Base-by-base conservation (phyloP, 1,139 yeast genomes). In the Suzukiozyma palmioleophila region DNA sequence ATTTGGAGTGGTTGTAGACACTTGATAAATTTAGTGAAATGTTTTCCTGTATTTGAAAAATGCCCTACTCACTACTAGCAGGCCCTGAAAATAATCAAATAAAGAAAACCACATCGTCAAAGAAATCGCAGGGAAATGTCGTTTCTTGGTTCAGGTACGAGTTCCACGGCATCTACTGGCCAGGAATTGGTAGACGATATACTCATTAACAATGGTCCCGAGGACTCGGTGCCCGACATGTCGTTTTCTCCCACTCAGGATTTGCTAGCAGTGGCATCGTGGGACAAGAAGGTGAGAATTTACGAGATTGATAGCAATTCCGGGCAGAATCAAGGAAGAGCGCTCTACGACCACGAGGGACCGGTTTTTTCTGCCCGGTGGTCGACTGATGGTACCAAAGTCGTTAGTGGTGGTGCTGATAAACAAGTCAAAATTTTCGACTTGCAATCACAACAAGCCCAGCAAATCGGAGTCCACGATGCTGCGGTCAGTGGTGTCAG, bases 261-360 rank as follows among this genome's bases (percentile, higher is more conserved):
- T 51, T 68, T 81, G 44, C 62, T 84, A 43, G 80, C 95, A 2
- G 95, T 81, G 3, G 77, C 95, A 9, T 84, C 95, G 30, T 94
- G 99, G 98, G 99, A 94, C 63, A 86, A 85, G 53, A 89, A 89
- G 57, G 96, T 88, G 29, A 75, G 98, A 43, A 83, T 94, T 43
- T 94, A 94, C 69, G 97, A 92, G 59, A 80, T 90, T 21, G 80
- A 80, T 47, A 69, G 79, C 16, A 78, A 73, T 48, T 69, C 81
- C 2, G 86, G 86, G 0, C 75, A 75, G 47, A 78, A 82, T 40
- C 94, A 86, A 53, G 97, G 97, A 7, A 69, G 96, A 39, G 96
- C 97, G 1, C 61, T 90, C 56, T 90, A 76, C 58, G 96, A 88
- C 54, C 97, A 92, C 56, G 86, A 82, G 26, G 97, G 79, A 0